These are phyloP conservation scores for Cucurbita maxima DNA, from an alignment of 306 rosid species.

Conservation along the genomic window DNA sequence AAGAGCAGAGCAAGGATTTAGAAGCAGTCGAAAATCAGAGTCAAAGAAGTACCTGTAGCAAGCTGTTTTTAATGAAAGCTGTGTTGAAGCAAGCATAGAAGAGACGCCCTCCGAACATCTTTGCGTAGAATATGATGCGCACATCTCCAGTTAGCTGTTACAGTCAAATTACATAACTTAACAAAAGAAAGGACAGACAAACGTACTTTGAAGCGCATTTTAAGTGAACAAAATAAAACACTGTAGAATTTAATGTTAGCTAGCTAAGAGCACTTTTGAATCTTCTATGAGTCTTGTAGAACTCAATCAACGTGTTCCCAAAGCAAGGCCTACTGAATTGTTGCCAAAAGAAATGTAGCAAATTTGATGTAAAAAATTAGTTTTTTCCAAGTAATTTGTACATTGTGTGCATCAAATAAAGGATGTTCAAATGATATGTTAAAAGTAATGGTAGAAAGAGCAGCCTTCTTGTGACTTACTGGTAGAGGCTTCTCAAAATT, in stretches of 20 bases:
- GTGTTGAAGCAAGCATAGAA: conserved; percentile 93
- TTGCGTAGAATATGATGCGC: conserved; percentile 71
- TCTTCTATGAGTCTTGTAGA: not conserved
- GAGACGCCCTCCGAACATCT: conserved; percentile 84
- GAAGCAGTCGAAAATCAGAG: conserved; percentile 1
- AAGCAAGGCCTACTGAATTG: not conserved
- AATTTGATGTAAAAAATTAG: not conserved
- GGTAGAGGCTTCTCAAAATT: conserved; percentile 58
- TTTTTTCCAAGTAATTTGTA: not conserved
- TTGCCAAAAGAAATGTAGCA: not conserved
- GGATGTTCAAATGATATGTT: not conserved
- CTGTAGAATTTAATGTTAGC: not conserved
- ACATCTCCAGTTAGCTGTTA: conserved; percentile 78
- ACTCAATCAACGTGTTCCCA: not conserved
- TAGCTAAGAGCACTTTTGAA: not conserved
- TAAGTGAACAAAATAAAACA: not conserved
- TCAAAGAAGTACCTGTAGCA: conserved; percentile 44
- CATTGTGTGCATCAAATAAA: not conserved
- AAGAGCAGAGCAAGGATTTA: not conserved
- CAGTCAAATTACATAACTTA: conserved; percentile 1
- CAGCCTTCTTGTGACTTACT: conserved; percentile 23
- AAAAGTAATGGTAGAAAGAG: not conserved
- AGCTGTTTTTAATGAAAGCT: conserved; percentile 68
- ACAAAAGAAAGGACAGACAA: not conserved
- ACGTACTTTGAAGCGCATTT: not conserved